Conservation (phyloP, 192 early-diverging fungal genomes). For the Gonapodya sp. region DNA sequence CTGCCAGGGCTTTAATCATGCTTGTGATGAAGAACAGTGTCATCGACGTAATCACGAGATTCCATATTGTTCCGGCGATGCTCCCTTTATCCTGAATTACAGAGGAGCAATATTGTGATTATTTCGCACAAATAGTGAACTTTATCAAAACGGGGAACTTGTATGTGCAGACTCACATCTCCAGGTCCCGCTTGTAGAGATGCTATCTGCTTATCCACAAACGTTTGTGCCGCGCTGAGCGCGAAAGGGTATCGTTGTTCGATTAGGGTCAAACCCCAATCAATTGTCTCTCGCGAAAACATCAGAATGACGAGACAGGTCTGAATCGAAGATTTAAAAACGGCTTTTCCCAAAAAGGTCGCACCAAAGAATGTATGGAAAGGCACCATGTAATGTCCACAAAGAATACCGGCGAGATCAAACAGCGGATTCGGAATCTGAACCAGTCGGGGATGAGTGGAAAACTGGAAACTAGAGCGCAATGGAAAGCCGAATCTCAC, state of each 20-base stretch:
- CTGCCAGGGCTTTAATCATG: slow-evolving; percentile 73
- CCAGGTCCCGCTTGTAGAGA: slow-evolving; percentile 12
- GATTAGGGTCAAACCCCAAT: slow-evolving; percentile 44
- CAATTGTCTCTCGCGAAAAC: slow-evolving; percentile 71
- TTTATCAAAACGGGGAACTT: neutral
- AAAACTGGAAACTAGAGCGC: neutral
- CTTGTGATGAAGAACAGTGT: slow-evolving; percentile 75
- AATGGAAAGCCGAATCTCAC: slow-evolving; percentile 24
- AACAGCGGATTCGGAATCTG: slow-evolving; percentile 94
- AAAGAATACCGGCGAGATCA: slow-evolving; percentile 91
- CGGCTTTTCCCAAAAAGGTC: slow-evolving; percentile 86
- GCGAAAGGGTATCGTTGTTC: slow-evolving; percentile 40
- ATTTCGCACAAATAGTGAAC: slow-evolving; percentile 11
- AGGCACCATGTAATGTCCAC: slow-evolving; percentile 82
- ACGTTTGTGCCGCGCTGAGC: slow-evolving; percentile 41
- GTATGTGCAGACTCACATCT: neutral
- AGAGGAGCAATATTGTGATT: slow-evolving; percentile 1
- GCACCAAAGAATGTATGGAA: slow-evolving; percentile 94
- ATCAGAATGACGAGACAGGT: slow-evolving; percentile 68
- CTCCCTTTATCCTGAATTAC: slow-evolving; percentile 19
- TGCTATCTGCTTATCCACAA: slow-evolving; percentile 38
- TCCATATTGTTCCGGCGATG: slow-evolving; percentile 63
- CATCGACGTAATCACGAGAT: slow-evolving; percentile 67
- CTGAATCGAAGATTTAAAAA: slow-evolving; percentile 81
- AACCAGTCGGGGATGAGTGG: too few relatives aligned